phyloP scores from a whole-genome alignment of 164 flowering plant genomes.

The Malania oleifera region DNA sequence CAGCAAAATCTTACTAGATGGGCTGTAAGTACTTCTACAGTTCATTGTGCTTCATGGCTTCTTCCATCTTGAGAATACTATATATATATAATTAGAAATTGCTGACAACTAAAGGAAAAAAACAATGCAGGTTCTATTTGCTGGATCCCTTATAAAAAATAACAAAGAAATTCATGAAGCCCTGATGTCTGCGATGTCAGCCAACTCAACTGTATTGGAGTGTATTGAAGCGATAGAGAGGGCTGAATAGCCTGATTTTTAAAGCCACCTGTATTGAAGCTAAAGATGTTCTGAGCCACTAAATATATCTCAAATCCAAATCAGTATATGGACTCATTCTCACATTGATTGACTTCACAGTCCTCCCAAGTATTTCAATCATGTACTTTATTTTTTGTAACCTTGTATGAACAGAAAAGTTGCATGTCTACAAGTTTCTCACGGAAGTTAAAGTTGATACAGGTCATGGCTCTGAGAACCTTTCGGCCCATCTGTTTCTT shows the following conservation, averaged over 20 bases:
- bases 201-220: slow-evolving; percentile 65
- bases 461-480: too few relatives aligned
- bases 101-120: neutral
- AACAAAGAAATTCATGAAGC: slow-evolving; percentile 66
- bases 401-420: too few relatives aligned
- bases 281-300: too few relatives aligned
- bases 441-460: too few relatives aligned
- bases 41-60: neutral
- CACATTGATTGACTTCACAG: too few relatives aligned
- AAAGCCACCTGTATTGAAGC: too few relatives aligned
- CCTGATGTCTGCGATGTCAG: slow-evolving; percentile 66
- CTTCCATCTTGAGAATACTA: neutral
- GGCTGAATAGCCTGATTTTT: slow-evolving; percentile 35
- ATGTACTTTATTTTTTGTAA: neutral
- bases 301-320: too few relatives aligned
- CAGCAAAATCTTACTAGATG: slow-evolving; percentile 97
- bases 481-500: too few relatives aligned
- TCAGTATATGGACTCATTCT: too few relatives aligned
- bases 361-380: too few relatives aligned
- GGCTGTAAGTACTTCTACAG: slow-evolving; percentile 64
- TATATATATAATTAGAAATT: neutral
- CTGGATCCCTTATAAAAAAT: slow-evolving; percentile 75
- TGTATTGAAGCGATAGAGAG: slow-evolving; percentile 85
- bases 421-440: too few relatives aligned
- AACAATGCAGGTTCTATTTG: slow-evolving; percentile 63